These are phyloP conservation scores for Nakaseomyces delphensis DNA, from an alignment of 1,139 yeast species.

Conservation along the genomic window DNA sequence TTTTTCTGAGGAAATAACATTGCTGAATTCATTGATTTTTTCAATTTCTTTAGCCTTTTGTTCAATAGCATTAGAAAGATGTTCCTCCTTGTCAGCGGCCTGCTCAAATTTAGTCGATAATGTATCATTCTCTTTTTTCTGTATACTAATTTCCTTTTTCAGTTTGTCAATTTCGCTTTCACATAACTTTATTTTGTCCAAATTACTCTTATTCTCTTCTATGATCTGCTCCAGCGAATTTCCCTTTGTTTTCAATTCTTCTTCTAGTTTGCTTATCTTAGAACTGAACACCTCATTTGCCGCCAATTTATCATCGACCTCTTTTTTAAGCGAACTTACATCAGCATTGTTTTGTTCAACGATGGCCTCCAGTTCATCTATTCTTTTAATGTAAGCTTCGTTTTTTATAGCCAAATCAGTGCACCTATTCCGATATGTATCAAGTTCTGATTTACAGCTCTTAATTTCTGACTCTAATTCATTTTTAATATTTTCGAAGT, in stretches of 20 bases:
- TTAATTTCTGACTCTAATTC: background rate
- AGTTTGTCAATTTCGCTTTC: background rate
- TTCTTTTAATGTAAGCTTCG: background rate
- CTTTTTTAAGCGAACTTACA: conserved; percentile 11
- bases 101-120: background rate
- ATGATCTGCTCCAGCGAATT: conserved; percentile 3
- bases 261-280: conserved; percentile 5
- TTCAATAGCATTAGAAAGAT: conserved; percentile 11
- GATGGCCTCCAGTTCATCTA: background rate
- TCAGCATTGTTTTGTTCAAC: conserved; percentile 5
- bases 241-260: conserved; percentile 2
- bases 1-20: background rate
- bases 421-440: background rate
- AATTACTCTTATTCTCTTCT: background rate
- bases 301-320: conserved; percentile 6
- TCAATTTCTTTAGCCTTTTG: conserved; percentile 8
- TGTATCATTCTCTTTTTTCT: conserved; percentile 2
- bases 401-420: conserved; percentile 10
- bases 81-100: background rate
- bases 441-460: background rate
- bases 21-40: conserved; percentile 10
- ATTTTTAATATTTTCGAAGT: background rate
- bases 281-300: conserved; percentile 8
- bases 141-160: background rate
- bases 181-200: background rate